Evolutionary conservation across 148 eudicot genomes (phyloP).

Genomic region (Rhododendron griersonianum): DNA sequence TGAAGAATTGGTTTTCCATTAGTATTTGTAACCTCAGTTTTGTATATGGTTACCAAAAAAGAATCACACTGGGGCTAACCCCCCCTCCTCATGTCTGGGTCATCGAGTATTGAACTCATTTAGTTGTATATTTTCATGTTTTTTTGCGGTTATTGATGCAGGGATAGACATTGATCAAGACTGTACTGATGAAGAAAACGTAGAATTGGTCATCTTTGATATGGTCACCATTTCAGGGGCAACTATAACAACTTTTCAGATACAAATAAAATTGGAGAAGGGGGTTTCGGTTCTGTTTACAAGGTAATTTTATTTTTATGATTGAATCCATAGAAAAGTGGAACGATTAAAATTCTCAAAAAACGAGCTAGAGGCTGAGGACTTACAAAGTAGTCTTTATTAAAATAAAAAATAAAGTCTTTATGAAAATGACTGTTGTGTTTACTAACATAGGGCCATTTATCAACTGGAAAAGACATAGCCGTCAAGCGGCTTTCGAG

Average conservation of each 20-base stretch:
- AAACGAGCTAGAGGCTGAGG: not conserved
- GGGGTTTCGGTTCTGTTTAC: not conserved
- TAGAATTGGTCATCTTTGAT: slow-evolving; percentile 3
- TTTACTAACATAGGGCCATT: not conserved
- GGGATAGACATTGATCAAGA: not conserved
- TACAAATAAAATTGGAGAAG: slow-evolving; percentile 16
- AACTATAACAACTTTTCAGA: slow-evolving; percentile 8
- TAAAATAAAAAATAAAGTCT: no score
- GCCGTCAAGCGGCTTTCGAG: not conserved
- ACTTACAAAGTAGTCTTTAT: not conserved
- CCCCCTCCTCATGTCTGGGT: no score
- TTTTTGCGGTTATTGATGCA: no score
- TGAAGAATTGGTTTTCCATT: no score
- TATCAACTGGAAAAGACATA: not conserved
- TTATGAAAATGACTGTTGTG: no score
- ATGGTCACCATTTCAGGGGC: not conserved
- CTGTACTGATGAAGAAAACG: not conserved
- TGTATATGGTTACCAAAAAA: no score
- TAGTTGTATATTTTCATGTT: no score
- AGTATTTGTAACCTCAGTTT: no score
- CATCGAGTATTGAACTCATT: not conserved
- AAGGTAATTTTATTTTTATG: not conserved
- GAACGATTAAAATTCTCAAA: not conserved
- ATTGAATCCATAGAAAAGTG: not conserved
- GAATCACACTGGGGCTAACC: no score